These are phyloP conservation scores for Medicago ruthenica DNA, from an alignment of 306 rosid genomes.

Conservation along the genomic window DNA sequence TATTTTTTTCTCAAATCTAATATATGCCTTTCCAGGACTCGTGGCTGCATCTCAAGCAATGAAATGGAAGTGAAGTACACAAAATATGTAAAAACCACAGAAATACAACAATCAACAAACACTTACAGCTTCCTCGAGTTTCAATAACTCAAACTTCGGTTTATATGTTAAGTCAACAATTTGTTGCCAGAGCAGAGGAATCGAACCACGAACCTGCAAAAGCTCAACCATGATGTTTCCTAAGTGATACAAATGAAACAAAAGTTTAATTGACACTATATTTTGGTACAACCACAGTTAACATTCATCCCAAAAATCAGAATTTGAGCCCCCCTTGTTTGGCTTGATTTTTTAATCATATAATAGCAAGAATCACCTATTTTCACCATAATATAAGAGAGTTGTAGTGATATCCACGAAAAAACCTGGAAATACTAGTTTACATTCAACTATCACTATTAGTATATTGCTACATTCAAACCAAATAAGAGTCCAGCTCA, in stretches of 20 bases:
- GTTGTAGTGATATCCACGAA: constrained; percentile 8
- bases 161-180: constrained; percentile 93
- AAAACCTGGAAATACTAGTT: constrained; percentile 22
- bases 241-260: constrained; percentile 26
- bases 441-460: constrained; percentile 32
- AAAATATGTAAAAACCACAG: constrained; percentile 35
- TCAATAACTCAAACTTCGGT: constrained; percentile 83
- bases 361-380: constrained; percentile 29
- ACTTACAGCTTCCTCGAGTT: constrained; percentile 87
- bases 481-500: constrained; percentile 27
- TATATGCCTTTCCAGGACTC: constrained; percentile 84
- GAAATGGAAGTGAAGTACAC: constrained; percentile 49
- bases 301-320: constrained; percentile 34
- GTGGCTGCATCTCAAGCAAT: constrained; percentile 65
- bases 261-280: constrained; percentile 9
- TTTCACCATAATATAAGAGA: not conserved
- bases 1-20: constrained; percentile 93
- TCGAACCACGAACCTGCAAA: constrained; percentile 90
- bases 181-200: constrained; percentile 93
- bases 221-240: constrained; percentile 38
- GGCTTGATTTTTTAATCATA: constrained; percentile 30
- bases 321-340: constrained; percentile 16
- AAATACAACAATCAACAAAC: constrained; percentile 41
- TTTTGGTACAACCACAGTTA: constrained; percentile 15
- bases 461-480: constrained; percentile 27